Evolutionary conservation across 2,329 filamentous ascomycete genomes (phyloP), one percentile per base, ranked within the genome.

Genomic region (Fragosphaeria purpurea): DNA sequence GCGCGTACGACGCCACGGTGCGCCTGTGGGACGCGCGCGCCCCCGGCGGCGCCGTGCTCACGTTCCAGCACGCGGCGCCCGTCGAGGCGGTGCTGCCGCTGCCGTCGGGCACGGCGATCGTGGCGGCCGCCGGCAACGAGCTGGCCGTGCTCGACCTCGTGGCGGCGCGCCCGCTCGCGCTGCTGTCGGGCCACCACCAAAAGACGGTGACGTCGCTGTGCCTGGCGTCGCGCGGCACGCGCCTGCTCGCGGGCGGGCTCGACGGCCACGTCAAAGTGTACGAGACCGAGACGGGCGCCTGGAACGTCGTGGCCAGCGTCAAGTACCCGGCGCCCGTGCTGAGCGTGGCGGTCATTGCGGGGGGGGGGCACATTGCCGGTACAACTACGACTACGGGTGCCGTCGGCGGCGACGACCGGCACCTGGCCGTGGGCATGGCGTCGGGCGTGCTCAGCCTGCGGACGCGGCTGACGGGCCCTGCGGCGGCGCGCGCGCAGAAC

Each of bases 201-300:
- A 98, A 97, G 79, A 95, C 93, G 1, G 90, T 98, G 53, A 97
- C 93, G 0, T 83, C 86, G 7, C 76, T 98, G 50, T 83, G 85
- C 47, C 72, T 94, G 37, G 90, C 89, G 7, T 90, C 88, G 43
- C 80, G 86, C 58, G 87, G 86, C 44, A 81, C 81, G 47, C 81
- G 93, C 47, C 76, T 98, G 51, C 79, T 98, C 49, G 90, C 85
- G 57, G 93, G 89, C 67, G 89, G 85, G 22, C 75, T 98, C 44
- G 93, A 98, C 65, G 94, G 93, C 8, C 93, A 97, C 67, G 83
- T 97, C 70, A 98, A 98, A 70, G 82, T 98, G 40, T 97, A 95
- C 61, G 91, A 97, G 69, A n/a, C n/a, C n/a, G n/a, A n/a, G n/a
- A 96, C 90, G 1, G 83, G 83, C 1, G 84, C 81, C 47, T 98